Evolutionary conservation across 257 asterid genomes (phyloP).

Genomic region (Solanum commersonii): DNA sequence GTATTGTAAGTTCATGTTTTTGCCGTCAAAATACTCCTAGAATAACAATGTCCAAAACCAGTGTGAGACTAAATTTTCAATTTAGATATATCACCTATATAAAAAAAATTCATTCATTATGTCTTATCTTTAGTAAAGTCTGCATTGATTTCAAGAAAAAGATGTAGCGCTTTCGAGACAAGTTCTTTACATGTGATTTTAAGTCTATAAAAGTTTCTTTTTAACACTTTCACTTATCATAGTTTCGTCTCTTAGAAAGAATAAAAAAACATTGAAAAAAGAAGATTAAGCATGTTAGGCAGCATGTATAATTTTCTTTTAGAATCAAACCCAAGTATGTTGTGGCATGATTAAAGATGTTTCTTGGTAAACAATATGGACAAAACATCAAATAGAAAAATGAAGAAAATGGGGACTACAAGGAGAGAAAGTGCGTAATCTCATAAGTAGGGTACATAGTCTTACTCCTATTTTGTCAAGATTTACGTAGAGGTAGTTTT

Average conservation of each 20-base stretch:
- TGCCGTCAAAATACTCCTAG: background rate
- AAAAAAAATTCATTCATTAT: too few relatives aligned
- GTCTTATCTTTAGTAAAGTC: background rate
- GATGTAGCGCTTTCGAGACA: too few relatives aligned
- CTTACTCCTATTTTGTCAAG: too few relatives aligned
- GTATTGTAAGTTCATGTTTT: background rate
- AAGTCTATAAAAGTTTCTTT: background rate
- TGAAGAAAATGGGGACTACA: background rate
- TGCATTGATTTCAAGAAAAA: too few relatives aligned
- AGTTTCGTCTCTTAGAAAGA: background rate
- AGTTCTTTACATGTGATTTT: background rate
- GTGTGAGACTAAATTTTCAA: background rate
- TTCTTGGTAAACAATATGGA: background rate
- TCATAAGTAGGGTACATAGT: too few relatives aligned
- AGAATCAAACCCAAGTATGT: background rate
- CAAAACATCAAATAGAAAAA: background rate
- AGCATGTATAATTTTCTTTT: background rate
- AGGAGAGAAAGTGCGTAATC: background rate
- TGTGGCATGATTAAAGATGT: background rate
- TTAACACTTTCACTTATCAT: background rate
- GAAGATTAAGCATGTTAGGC: background rate
- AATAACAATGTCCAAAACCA: background rate
- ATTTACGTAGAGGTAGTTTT: too few relatives aligned
- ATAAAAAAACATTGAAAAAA: background rate
- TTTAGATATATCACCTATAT: background rate